phyloP scores from a whole-genome alignment of 2,329 filamentous ascomycete genomes.

The Stagonosporopsis chrysanthemi region DNA sequence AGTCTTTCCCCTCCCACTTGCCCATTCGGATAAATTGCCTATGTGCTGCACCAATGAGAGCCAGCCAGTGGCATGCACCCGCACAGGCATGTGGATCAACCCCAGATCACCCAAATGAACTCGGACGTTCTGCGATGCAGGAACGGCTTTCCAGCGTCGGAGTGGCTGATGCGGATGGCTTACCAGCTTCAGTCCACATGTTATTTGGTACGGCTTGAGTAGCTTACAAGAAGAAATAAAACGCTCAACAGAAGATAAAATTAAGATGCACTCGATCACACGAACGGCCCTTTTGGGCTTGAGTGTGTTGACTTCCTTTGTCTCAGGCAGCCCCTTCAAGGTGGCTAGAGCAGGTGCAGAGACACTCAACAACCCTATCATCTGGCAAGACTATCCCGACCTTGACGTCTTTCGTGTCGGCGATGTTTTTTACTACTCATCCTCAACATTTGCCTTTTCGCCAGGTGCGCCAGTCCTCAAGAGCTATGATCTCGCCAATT shows the following conservation, averaged over 20 bases:
- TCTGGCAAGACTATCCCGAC: conserved; percentile 65
- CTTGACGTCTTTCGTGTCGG: conserved; percentile 61
- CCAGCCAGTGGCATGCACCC: background rate
- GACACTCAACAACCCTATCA: conserved; percentile 59
- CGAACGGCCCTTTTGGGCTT: background rate
- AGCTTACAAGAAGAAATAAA: background rate
- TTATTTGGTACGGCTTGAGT: background rate
- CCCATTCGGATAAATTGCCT: conserved; percentile 7
- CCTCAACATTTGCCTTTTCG: conserved; percentile 65
- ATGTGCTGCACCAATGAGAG: conserved; percentile 8
- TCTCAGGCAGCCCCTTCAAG: background rate
- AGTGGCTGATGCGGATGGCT: background rate
- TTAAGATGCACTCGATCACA: background rate
- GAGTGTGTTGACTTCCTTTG: background rate
- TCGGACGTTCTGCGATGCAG: conserved; percentile 1
- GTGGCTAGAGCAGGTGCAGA: conserved; percentile 13
- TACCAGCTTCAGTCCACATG: background rate
- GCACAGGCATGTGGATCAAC: conserved; percentile 1
- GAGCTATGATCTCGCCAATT: conserved; percentile 64
- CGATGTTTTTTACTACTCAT: conserved; percentile 62
- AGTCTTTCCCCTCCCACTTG: conserved; percentile 4
- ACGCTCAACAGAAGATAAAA: background rate
- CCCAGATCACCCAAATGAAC: conserved; percentile 5
- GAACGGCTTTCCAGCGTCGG: background rate
- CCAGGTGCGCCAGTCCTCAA: conserved; percentile 64